phyloP scores from a whole-genome alignment of 1,139 yeast genomes.

The Debaryomycetaceae sp. region DNA sequence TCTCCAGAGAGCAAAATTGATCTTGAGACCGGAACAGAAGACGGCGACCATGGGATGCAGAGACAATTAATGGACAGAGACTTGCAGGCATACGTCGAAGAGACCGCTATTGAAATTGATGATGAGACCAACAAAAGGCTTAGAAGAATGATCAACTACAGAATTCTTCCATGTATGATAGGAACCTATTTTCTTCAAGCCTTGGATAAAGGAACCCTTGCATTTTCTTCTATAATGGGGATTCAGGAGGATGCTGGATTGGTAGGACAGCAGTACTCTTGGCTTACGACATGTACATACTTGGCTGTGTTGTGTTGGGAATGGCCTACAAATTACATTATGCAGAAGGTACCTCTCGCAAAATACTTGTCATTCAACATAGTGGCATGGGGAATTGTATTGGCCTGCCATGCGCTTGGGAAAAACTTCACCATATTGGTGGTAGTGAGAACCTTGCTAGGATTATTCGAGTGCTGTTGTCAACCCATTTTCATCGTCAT shows the following conservation, averaged over 20 bases:
- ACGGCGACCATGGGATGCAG: not conserved
- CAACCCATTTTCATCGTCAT: slow-evolving; percentile 60
- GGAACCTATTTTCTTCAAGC: slow-evolving; percentile 9
- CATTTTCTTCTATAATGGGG: slow-evolving; percentile 48
- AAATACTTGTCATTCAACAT: not conserved
- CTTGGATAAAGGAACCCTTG: slow-evolving; percentile 6
- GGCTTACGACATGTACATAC: slow-evolving; percentile 59
- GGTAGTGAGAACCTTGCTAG: slow-evolving; percentile 21
- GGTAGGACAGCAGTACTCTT: slow-evolving; percentile 50
- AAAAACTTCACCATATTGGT: too few species aligned
- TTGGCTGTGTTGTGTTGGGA: slow-evolving; percentile 27
- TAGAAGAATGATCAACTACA: slow-evolving; percentile 14
- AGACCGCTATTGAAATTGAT: slow-evolving; percentile 18
- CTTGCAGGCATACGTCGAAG: slow-evolving; percentile 15
- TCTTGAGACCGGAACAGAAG: too few species aligned
- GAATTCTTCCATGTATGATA: slow-evolving; percentile 12
- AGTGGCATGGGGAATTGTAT: slow-evolving; percentile 4
- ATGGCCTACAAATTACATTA: not conserved
- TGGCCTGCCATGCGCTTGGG: slow-evolving; percentile 13
- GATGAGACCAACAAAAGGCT: slow-evolving; percentile 18
- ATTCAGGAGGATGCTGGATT: slow-evolving; percentile 44
- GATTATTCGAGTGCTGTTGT: slow-evolving; percentile 51
- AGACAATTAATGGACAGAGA: slow-evolving; percentile 16
- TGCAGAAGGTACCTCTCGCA: not conserved
- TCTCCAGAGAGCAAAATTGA: not conserved